phyloP scores from a whole-genome alignment of 2,329 filamentous ascomycete species.

The Ophiocordyceps australis region DNA sequence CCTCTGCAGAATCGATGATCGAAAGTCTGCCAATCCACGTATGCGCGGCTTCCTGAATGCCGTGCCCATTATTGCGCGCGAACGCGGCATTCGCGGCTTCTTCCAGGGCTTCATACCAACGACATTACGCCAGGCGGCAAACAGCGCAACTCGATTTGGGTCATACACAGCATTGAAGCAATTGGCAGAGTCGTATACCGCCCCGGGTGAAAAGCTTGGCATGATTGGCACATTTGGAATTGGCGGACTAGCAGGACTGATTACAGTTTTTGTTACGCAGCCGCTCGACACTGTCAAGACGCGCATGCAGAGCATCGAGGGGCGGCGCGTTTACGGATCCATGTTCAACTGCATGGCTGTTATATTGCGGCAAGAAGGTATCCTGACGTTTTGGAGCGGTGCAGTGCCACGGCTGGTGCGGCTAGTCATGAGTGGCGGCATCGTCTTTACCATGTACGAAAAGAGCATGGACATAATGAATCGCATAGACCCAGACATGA shows the following conservation, averaged over 20 bases:
- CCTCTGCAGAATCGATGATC: conserved; percentile 79
- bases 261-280: conserved; percentile 69
- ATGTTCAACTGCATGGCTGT: conserved; percentile 64
- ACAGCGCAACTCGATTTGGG: conserved; percentile 80
- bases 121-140: conserved; percentile 84
- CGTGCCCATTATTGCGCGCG: conserved; percentile 67
- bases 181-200: conserved; percentile 77
- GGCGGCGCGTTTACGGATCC: conserved; percentile 65
- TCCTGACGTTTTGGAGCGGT: conserved; percentile 87
- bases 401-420: conserved; percentile 72
- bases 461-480: conserved; percentile 87
- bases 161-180: conserved; percentile 85
- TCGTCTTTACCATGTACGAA: conserved; percentile 98
- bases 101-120: conserved; percentile 96
- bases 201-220: conserved; percentile 88
- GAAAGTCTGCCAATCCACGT: conserved; percentile 68
- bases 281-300: conserved; percentile 91
- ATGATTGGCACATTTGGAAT: conserved; percentile 77
- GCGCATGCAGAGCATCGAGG: conserved; percentile 91
- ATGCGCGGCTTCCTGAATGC: conserved; percentile 89
- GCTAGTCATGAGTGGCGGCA: conserved; percentile 80
- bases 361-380: conserved; percentile 77
- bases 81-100: conserved; percentile 79
- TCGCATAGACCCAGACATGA: conserved; percentile 61
- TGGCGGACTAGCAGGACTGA: conserved; percentile 71